Evolutionary conservation across 331 rosid genomes (phyloP), one percentile per base, ranked within the genome.

Genomic region (Saraca asoca): DNA sequence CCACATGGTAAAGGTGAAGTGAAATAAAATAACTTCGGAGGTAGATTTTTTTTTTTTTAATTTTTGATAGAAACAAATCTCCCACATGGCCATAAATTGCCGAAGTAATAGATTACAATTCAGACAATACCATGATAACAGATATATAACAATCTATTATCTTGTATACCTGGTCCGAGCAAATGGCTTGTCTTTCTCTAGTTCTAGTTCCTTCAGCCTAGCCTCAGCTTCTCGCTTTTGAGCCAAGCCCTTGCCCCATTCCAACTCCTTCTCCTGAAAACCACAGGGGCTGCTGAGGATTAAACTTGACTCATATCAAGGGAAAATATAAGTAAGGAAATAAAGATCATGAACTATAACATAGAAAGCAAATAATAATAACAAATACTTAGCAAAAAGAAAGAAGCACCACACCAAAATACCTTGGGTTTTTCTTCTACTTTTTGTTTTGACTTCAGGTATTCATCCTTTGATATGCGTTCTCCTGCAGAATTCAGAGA

Each of bases 171-270:
- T 93, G 54, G 87, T 84, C 54, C 87, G 85, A 0, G 90, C 95
- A 88, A 93, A 93, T 69, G 98, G 98, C 51, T 76, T 90, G 0
- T 90, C 90, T 79, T 87, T 93, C 87, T 93, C 97, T 20, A 69
- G 81, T 81, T 93, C 90, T 70, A 90, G 76, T 71, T 88, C 98
- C 82, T 87, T 77, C 41, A 82, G 65, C 75, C 60, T 88, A 54
- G 84, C 89, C 77, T 93, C 97, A 62, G 81, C 91, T 80, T 93
- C 95, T 76, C 91, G 81, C 87, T 88, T 93, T 80, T 86, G 98
- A 73, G 98, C 89, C 80, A 93, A 84, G 58, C 97, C 98, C 79
- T 88, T 90, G 44, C 95, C 97, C 97, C 97, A 93, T 84, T 93
- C 96, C 80, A 90, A 81, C 70, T 78, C 83, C 41, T 38, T 88